phyloP scores from a whole-genome alignment of 2,329 filamentous ascomycete species.

The Zasmidium angulare region DNA sequence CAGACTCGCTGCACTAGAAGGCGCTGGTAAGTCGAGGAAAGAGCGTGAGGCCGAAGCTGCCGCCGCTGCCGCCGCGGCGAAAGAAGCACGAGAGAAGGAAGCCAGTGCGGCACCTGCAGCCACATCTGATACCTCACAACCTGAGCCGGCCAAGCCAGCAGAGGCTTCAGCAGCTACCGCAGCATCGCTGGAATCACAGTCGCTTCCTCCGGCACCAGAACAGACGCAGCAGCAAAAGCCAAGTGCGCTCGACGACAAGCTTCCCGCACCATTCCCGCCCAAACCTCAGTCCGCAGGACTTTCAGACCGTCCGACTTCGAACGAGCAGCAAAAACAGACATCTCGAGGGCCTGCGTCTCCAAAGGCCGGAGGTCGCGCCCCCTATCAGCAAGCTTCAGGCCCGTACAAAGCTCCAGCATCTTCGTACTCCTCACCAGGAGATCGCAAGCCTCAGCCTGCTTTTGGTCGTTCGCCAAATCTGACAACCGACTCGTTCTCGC shows the following conservation, averaged over 20 bases:
- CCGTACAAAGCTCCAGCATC: conserved; percentile 39
- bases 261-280: conserved; percentile 22
- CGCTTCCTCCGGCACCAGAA: conserved; percentile 15
- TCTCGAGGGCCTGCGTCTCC: conserved; percentile 24
- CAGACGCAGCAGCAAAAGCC: conserved; percentile 6
- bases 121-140: conserved; percentile 5
- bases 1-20: conserved; percentile 35
- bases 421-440: conserved; percentile 41
- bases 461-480: conserved; percentile 33
- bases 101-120: conserved; percentile 14
- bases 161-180: conserved; percentile 16
- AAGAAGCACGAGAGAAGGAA: conserved; percentile 12
- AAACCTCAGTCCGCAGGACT: conserved; percentile 18
- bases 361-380: conserved; percentile 20
- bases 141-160: conserved; percentile 19
- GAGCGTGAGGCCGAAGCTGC: conserved; percentile 36
- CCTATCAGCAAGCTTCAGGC: conserved; percentile 24
- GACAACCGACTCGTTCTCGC: conserved; percentile 26
- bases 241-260: conserved; percentile 14
- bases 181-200: conserved; percentile 18
- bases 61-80: conserved; percentile 21
- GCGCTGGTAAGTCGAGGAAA: conserved; percentile 35
- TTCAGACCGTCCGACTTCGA: conserved; percentile 14
- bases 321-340: conserved; percentile 16
- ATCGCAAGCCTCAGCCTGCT: conserved; percentile 35